Base-by-base conservation (phyloP, 805 yeast species). In the Ascoidea tarda region DNA sequence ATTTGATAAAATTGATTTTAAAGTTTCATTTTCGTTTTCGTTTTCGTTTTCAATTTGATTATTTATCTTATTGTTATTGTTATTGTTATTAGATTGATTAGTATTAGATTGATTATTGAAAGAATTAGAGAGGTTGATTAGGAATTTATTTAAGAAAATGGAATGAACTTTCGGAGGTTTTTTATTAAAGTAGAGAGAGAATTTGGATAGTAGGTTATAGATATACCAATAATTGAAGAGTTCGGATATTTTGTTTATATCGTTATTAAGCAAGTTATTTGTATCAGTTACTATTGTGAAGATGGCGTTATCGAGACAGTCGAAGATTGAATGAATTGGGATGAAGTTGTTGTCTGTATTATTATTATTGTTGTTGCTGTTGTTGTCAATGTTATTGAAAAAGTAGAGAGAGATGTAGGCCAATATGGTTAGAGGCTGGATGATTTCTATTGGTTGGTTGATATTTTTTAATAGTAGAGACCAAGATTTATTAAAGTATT, bases 281-380 rank as follows among this genome's bases (percentile, higher is more conserved):
- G 54, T 56, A 53, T 72, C 71, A 33, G 71, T 60, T 51, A 74
- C 62, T 49, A 75, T 72, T 31, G 74, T 68, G 54, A 64, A 65
- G 38, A 72, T 65, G 14, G 74, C 71, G 54, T 76, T 76, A 57
- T 77, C 75, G 50, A 78, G 63, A 56, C 75, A 74, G 56, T 75
- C 74, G 54, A 77, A 66, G 5, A 77, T 66, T 44, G 76, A 69
- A 52, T 74, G 77, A 32, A 71, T 69, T 38, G 73, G 72, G n/a
- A 75, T 60, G n/a, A 65, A 56, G 21, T 53, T 57, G 21, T 50
- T 50, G 8, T 57, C 21, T 1, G 5, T 49, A 12, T 49, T 33
- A 16, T 10, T 48, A 21, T 10, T 14, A 33, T 48, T 38, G 2
- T 12, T 31, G 5, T 8, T 46, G 5, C 5, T 10, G 8, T 28